Evolutionary conservation across 345 rosid genomes (phyloP).

Genomic region (Turritis glabra): DNA sequence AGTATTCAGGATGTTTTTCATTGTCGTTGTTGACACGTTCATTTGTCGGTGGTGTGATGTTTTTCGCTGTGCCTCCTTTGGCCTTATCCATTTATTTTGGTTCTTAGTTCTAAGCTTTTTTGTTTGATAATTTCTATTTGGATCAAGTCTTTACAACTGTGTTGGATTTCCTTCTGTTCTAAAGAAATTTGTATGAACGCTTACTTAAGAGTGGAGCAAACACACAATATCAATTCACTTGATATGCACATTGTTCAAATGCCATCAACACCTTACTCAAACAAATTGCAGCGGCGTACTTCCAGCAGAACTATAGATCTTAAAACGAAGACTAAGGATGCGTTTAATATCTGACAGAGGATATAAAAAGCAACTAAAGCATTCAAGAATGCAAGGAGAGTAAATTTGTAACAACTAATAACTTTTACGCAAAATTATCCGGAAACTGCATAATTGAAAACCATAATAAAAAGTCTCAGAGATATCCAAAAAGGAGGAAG

Average conservation of each 20-base stretch:
- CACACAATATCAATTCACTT: too few relatives aligned
- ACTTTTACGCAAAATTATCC: constrained; percentile 6
- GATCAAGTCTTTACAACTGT: neutral
- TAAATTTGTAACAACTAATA: neutral
- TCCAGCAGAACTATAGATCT: too few relatives aligned
- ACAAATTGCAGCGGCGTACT: too few relatives aligned
- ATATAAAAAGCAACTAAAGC: too few relatives aligned
- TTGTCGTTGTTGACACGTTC: constrained; percentile 8
- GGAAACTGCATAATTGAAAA: constrained; percentile 26
- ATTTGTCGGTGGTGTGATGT: constrained; percentile 31
- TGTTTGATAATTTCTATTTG: neutral
- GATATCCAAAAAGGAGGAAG: constrained; percentile 17
- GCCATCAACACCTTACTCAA: too few relatives aligned
- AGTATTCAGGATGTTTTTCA: neutral
- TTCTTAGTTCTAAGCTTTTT: neutral
- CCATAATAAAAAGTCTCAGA: constrained; percentile 17
- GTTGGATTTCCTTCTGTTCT: too few relatives aligned
- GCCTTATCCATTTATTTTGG: constrained; percentile 6
- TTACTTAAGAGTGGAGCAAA: too few relatives aligned
- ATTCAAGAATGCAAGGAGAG: neutral
- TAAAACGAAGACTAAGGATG: too few relatives aligned
- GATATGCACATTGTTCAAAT: too few relatives aligned
- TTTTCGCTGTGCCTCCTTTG: constrained; percentile 23
- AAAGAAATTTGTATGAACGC: too few relatives aligned
- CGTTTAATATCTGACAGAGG: too few relatives aligned